These are phyloP conservation scores for Jacaranda copaia DNA, from an alignment of 257 asterid genomes.

Conservation along the genomic window DNA sequence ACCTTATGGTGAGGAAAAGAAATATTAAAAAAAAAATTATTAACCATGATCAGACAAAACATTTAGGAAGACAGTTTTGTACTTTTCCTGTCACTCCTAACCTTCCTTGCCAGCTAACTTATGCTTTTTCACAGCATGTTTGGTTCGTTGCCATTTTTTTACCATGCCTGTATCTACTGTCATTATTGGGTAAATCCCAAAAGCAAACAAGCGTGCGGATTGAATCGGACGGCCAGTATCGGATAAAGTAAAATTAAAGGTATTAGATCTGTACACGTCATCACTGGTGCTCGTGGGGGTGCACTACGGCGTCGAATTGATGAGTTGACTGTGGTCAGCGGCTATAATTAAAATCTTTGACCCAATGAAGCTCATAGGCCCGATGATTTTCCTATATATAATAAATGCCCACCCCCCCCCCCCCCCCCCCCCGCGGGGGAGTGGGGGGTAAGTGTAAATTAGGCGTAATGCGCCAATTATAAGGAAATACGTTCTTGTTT, in stretches of 20 bases:
- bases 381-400: background rate
- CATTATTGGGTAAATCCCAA: constrained; percentile 58
- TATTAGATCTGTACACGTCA: constrained; percentile 30
- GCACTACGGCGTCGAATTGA: constrained; percentile 42
- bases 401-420: no score
- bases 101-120: constrained; percentile 36
- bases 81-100: constrained; percentile 30
- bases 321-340: constrained; percentile 42
- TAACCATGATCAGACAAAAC: constrained; percentile 37
- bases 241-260: background rate
- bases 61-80: constrained; percentile 40
- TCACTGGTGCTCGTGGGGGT: constrained; percentile 37
- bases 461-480: no score
- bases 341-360: constrained; percentile 46
- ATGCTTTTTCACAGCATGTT: constrained; percentile 35
- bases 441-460: no score
- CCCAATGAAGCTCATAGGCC: constrained; percentile 20
- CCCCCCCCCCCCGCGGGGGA: no score
- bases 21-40: background rate
- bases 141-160: constrained; percentile 35
- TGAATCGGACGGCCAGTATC: constrained; percentile 41
- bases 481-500: no score
- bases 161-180: constrained; percentile 54
- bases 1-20: background rate
- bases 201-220: constrained; percentile 64